phyloP scores from a whole-genome alignment of 257 asterid genomes.

The Nicotiana benthamiana region DNA sequence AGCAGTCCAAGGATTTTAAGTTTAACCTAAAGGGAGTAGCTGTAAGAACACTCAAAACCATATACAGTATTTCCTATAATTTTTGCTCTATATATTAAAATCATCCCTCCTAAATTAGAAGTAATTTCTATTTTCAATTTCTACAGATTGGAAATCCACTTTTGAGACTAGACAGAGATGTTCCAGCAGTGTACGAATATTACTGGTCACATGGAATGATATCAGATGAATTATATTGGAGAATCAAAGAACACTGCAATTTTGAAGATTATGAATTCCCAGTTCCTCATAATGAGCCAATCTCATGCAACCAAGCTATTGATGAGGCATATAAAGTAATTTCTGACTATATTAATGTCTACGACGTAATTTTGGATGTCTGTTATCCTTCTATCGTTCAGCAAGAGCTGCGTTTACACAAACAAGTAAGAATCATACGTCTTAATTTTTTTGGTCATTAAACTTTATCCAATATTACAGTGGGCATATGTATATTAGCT shows the following conservation, averaged over 20 bases:
- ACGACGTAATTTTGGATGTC: conserved; percentile 71
- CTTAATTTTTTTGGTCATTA: not conserved
- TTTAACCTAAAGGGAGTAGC: conserved; percentile 31
- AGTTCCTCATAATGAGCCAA: conserved; percentile 27
- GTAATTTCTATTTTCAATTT: not conserved
- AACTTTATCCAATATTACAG: not conserved
- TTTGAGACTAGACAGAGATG: conserved; percentile 51
- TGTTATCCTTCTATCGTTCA: conserved; percentile 48
- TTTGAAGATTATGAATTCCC: conserved; percentile 25
- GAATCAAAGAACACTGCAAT: conserved; percentile 48
- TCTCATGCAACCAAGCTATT: conserved; percentile 30
- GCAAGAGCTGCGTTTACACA: conserved; percentile 42
- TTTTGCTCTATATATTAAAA: not conserved
- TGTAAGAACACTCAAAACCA: conserved; percentile 7
- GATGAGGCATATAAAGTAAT: conserved; percentile 23
- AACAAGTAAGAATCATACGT: conserved; percentile 25
- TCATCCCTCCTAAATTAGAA: not conserved
- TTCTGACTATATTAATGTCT: conserved; percentile 32
- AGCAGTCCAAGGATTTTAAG: conserved; percentile 15
- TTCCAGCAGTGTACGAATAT: conserved; percentile 50
- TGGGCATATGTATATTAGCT: too few relatives aligned
- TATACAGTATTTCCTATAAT: not conserved
- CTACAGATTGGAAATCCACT: conserved; percentile 82
- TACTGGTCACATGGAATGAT: conserved; percentile 83
- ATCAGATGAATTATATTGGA: conserved; percentile 43